Evolutionary conservation across 2,329 filamentous ascomycete species (phyloP), one percentile per base, ranked within the genome.

Genomic region (Neurospora sp.): DNA sequence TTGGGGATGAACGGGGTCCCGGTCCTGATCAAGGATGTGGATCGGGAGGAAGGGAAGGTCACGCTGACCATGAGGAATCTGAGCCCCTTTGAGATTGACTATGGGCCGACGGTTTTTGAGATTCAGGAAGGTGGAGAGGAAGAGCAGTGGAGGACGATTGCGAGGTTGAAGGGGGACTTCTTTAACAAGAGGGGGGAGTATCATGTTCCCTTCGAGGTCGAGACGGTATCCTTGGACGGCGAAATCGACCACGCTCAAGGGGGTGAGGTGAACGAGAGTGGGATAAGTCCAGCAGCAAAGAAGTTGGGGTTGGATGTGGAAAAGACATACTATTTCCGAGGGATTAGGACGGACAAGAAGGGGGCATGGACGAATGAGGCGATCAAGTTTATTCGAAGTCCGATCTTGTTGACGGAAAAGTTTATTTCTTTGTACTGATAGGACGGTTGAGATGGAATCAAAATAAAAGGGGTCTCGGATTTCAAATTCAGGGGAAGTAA

Each of bases 1-100:
- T 46, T 70, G 36, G 76, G 75, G 4, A 77, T 80, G 75, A 71
- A 43, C 52, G 68, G 68, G 28, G 15, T 58, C 13, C 43, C 33
- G 15, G 36, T 23, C 17, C 36, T 66, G 38, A 66, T 69, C 33
- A 38, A 33, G 33, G 52, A 33, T 23, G 52, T 58, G 8, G 38
- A 69, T 17, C 13, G 75, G 77, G 2, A 73, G 70, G 33, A 17
- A 36, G 28, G 52, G 7, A 62, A 62, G 23, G 28, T 33, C 13
- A 71, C 70, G 13, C 71, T 81, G 66, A 73, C 69, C 67, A 70
- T 80, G 42, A 68, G 70, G 19, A 81, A 78, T 71, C 73, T 74
- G 11, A 78, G 78, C 19, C 74, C 76, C 4, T 73, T 80, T 39
- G 78, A 79, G 70, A 75, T 81, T 6, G 75, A 78, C 38, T 74